Evolutionary conservation across 1,284 basidiomycete genomes (phyloP), one percentile per base, ranked within the genome.

Genomic region (Cystobasidiaceae sp.): DNA sequence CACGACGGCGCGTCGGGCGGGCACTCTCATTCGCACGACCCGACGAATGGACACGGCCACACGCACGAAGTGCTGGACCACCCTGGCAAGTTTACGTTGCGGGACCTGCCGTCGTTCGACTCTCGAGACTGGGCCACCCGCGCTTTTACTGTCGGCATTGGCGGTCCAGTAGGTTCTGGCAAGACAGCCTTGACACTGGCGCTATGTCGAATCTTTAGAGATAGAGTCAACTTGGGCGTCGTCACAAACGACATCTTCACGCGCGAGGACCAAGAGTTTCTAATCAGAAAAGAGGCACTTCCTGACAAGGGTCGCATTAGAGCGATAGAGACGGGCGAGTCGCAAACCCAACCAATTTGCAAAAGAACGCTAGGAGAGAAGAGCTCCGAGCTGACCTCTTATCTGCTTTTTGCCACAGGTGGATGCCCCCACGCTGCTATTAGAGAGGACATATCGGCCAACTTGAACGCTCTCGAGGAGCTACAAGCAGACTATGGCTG

Each of bases 171-270:
- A 21, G 96, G 96, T 11, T 96, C 93, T 0, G 96, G 96, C 13
- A 97, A 98, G 81, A 98, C 94, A 0, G 94, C 94, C 0, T 79
- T 98, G 66, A 88, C 93, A 0, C 84, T 98, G 44, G 90, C 90
- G 0, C 82, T 98, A n/a, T 98, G 96, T 78, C 83, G 86, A 73
- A 82, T 82, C 56, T 80, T 98, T 54, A 83, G 94, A 60, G 84
- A 85, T 44, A 82, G 86, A 69, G 89, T 89, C 78, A 97, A 98
- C 77, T 89, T 98, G 54, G 93, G 92, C 88, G 90, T 90, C 2
- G 89, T 93, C n/a, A 96, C 93, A 8, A 97, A 97, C 78, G 93
- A 97, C 78, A 97, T 97, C 74, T 96, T 97, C 78, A 98, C 94
- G 3, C 69, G 73, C 6, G 94, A 98, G 77, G 94, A 98, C 75